These are phyloP conservation scores for Euphorbia corollata DNA, from an alignment of 441 rosid species.

Conservation along the genomic window DNA sequence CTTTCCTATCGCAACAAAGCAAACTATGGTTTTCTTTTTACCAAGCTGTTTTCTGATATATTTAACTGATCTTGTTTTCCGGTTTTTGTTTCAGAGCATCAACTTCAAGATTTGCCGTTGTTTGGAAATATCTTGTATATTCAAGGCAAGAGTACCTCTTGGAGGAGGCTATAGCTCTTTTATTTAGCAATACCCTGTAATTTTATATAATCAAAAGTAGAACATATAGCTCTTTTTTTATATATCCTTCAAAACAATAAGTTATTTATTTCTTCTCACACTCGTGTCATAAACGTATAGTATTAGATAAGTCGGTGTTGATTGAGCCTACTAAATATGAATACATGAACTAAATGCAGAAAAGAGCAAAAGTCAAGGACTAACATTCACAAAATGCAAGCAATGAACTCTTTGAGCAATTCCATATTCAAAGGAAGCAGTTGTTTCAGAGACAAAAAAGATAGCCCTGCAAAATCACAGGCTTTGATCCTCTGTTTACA, in stretches of 20 bases:
- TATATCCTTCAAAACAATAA: constrained; percentile 7
- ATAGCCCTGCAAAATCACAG: constrained; percentile 6
- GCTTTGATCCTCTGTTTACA: constrained; percentile 8
- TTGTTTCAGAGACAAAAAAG: not conserved
- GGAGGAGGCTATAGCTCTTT: constrained; percentile 81
- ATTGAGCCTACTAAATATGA: too few relatives aligned
- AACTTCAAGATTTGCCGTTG: constrained; percentile 62
- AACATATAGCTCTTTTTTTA: not conserved
- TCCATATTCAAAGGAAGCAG: not conserved
- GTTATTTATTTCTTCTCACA: too few relatives aligned
- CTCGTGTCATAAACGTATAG: too few relatives aligned
- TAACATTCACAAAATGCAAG: too few relatives aligned
- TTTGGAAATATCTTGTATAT: constrained; percentile 42
- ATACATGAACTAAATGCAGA: too few relatives aligned
- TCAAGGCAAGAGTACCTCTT: constrained; percentile 76
- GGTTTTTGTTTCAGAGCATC: constrained; percentile 47
- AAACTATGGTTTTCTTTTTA: not conserved
- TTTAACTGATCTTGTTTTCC: too few relatives aligned
- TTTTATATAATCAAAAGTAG: not conserved
- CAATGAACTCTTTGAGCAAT: not conserved
- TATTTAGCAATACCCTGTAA: constrained; percentile 25
- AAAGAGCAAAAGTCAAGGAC: too few relatives aligned
- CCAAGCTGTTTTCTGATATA: too few relatives aligned
- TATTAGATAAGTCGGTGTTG: too few relatives aligned
- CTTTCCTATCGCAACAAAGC: not conserved